Base-by-base conservation (phyloP, 2,329 filamentous ascomycete species). In the Diaporthe eres region DNA sequence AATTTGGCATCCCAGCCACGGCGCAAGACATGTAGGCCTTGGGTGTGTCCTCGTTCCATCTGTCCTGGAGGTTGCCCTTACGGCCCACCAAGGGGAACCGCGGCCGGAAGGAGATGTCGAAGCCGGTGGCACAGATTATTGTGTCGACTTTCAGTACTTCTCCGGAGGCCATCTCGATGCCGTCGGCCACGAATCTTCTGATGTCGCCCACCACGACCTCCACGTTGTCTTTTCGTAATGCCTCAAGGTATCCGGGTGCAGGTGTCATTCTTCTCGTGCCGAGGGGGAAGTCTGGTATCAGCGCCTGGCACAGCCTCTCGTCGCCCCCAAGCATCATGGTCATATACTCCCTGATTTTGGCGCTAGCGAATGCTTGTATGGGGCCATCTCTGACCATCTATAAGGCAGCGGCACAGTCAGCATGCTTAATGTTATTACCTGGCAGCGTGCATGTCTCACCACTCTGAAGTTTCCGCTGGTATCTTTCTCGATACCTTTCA, bases 71-170 rank as follows among this genome's bases (percentile, higher is more conserved):
- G 76, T 90, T 88, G 25, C 88, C 88, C n/a, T 84, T 79, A 31
- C 86, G 83, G 13, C 88, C 88, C 8, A 88, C 80, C 25, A 90
- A 81, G 0, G 88, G 88, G 76, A 89, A 90, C 1, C 86, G 84
- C 4, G 89, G 88, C 10, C 84, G 80, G 80, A 90, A 90, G 1
- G 87, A 88, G 7, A 86, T 87, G 78, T 91, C 86, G 78, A 90
- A 91, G 1, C 89, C 89, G 0, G 89, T 91, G n/a, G 89, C 90
- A 76, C 89, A 90, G 65, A 92, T 84, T 31, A 92, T 87, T 17
- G 86, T 85, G 78, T 92, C 91, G 19, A 90, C 86, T 47, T 88
- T 84, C 71, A 89, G 80, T n/a, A 87, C 81, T 49, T 85, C 80
- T n/a, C 88, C 89, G 5, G 85, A 86, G 1, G 83, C 83, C 44